Evolutionary conservation across 768 basidiomycete genomes (phyloP), one percentile per base, ranked within the genome.

Genomic region (Panellus pusillus): DNA sequence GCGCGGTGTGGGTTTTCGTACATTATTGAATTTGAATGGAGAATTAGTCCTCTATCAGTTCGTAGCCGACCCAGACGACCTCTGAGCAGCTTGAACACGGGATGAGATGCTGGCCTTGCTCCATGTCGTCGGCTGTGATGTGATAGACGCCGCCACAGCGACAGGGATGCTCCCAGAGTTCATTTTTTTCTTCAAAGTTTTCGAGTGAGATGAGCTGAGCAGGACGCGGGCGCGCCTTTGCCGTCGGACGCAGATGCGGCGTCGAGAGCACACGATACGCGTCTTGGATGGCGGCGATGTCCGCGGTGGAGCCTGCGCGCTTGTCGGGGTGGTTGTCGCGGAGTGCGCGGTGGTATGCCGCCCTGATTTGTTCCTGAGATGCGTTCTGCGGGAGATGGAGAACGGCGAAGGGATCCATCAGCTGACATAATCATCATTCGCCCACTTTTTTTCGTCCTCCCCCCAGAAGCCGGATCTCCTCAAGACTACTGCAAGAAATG

Each of bases 1-100:
- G 32, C 32, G 32, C 32, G 32, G 32, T 14, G 32, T 35, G 9
- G 9, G 32, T 35, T 9, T 35, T 35, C 8, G 14, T 9, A 24
- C 24, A 24, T 24, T 24, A 24, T 24, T 24, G 24, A 24, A 24
- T 24, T 24, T 24, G 24, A 24, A 24, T 24, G 24, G 24, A 24
- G 24, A 24, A 24, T 24, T 43, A 58, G n/a, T 70, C 73, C 38
- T 75, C 73, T 17, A 66, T 72, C 12, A 79, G 63, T 68, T 93
- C 86, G 62, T 91, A 93, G 1, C 91, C 91, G n/a, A 84, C 87
- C 88, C 90, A 93, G 1, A 93, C 73, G 9, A 81, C 82, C 68
- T 93, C 91, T 14, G 91, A 93, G 65, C 91, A 93, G 48, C 81
- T 80, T 50, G 70, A 79, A 59, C 91, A 93, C 2, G 79, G 83